These are phyloP conservation scores for Colletotrichum ledebouriae DNA, from an alignment of 2,329 filamentous ascomycete species.

Conservation along the genomic window DNA sequence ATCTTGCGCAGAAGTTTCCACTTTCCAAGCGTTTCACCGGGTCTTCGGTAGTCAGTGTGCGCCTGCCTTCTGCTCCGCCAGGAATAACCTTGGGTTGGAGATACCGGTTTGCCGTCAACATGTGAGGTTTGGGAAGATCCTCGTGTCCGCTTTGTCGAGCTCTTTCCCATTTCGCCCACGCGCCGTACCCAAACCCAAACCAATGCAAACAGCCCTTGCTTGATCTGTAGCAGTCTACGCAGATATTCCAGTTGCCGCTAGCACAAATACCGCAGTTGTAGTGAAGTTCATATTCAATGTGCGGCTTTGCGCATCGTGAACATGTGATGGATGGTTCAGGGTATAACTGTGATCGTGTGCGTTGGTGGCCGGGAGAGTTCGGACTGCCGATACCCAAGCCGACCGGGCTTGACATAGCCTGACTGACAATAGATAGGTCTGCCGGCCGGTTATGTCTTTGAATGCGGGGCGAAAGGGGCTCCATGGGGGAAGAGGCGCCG, in stretches of 20 bases:
- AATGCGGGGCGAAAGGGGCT: constrained; percentile 34
- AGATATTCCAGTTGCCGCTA: constrained; percentile 82
- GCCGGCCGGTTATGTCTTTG: constrained; percentile 52
- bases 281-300: constrained; percentile 89
- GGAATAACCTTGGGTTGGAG: constrained; percentile 62
- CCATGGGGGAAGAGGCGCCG: constrained; percentile 40
- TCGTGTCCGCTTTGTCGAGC: constrained; percentile 55
- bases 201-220: constrained; percentile 86
- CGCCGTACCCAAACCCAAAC: constrained; percentile 87
- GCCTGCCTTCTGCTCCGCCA: constrained; percentile 67
- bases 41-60: constrained; percentile 74
- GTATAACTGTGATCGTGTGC: constrained; percentile 65
- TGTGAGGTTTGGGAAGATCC: constrained; percentile 65
- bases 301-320: constrained; percentile 74
- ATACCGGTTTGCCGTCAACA: constrained; percentile 71
- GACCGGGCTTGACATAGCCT: constrained; percentile 48
- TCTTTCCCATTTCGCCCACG: constrained; percentile 76
- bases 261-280: constrained; percentile 83
- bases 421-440: constrained; percentile 56
- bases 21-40: constrained; percentile 77
- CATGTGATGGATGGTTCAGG: constrained; percentile 82
- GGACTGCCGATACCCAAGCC: constrained; percentile 51
- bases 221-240: constrained; percentile 81
- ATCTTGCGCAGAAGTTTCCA: constrained; percentile 87
- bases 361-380: constrained; percentile 53